Conservation (phyloP, 306 rosid species). For the Glycine latifolia region DNA sequence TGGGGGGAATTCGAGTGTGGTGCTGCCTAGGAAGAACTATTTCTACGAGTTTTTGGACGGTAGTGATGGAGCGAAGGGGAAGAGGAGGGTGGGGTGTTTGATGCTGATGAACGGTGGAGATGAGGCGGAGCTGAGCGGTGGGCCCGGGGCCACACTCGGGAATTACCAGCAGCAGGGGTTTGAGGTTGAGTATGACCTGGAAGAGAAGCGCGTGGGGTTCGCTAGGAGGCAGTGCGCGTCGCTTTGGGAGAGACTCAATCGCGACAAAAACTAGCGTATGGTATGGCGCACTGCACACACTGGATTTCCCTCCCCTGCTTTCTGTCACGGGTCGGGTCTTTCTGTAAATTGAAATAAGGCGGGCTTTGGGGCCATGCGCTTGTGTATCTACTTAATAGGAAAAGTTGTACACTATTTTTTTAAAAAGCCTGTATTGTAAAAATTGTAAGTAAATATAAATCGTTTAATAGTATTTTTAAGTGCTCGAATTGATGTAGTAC, state of each 20-base stretch:
- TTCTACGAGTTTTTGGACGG: slow-evolving; percentile 78
- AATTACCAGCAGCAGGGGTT: slow-evolving; percentile 93
- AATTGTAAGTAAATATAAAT: slow-evolving; percentile 18
- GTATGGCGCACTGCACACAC: slow-evolving; percentile 8
- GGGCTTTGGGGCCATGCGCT: slow-evolving; percentile 4
- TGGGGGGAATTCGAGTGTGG: slow-evolving; percentile 71
- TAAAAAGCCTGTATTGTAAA: not conserved
- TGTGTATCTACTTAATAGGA: slow-evolving; percentile 13
- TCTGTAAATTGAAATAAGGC: slow-evolving; percentile 11
- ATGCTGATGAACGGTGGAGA: slow-evolving; percentile 94
- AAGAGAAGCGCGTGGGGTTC: slow-evolving; percentile 72
- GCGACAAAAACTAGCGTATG: slow-evolving; percentile 30
- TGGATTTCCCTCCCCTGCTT: slow-evolving; percentile 30
- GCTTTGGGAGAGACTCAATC: slow-evolving; percentile 74
- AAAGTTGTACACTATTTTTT: not conserved
- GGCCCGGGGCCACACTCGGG: slow-evolving; percentile 85
- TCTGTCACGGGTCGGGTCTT: slow-evolving; percentile 37
- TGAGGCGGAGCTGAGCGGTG: slow-evolving; percentile 65
- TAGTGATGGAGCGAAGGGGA: slow-evolving; percentile 53
- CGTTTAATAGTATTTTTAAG: not conserved
- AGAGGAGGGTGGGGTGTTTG: slow-evolving; percentile 77
- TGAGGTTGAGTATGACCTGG: slow-evolving; percentile 81
- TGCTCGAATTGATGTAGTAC: not conserved
- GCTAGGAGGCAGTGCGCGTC: slow-evolving; percentile 73
- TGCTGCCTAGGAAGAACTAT: slow-evolving; percentile 74